phyloP scores from a whole-genome alignment of 192 early-diverging fungal genomes.

The Paraglomus brasilianum region DNA sequence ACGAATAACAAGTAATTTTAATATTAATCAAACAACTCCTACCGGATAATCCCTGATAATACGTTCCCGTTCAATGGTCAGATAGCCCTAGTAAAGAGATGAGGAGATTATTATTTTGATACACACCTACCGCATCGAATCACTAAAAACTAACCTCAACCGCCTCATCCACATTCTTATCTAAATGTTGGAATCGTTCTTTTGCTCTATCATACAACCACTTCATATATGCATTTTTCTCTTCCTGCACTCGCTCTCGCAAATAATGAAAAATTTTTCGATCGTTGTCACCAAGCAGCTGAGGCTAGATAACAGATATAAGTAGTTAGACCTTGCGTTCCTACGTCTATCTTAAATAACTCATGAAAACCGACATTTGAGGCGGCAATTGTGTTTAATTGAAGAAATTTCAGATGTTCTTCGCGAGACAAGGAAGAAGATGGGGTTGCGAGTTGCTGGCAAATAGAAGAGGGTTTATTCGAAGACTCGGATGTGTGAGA shows the following conservation, averaged over 20 bases:
- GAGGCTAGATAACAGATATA: background rate
- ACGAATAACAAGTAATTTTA: background rate
- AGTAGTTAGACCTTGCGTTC: background rate
- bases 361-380: background rate
- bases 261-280: background rate
- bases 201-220: conserved; percentile 20
- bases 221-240: background rate
- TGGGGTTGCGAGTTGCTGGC: background rate
- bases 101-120: background rate
- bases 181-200: background rate
- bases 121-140: background rate
- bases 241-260: background rate
- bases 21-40: background rate
- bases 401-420: conserved; percentile 14
- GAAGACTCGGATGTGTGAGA: too few relatives aligned
- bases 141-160: conserved; percentile 1
- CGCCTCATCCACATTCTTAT: background rate
- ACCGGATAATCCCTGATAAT: conserved; percentile 22
- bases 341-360: too few relatives aligned
- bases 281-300: background rate
- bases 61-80: background rate
- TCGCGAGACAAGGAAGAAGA: conserved; percentile 16
- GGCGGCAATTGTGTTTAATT: background rate
- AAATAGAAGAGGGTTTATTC: too few relatives aligned
- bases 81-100: conserved; percentile 6